Conservation (phyloP, 352 stramenopile species). For the Blastocystis sp. region DNA sequence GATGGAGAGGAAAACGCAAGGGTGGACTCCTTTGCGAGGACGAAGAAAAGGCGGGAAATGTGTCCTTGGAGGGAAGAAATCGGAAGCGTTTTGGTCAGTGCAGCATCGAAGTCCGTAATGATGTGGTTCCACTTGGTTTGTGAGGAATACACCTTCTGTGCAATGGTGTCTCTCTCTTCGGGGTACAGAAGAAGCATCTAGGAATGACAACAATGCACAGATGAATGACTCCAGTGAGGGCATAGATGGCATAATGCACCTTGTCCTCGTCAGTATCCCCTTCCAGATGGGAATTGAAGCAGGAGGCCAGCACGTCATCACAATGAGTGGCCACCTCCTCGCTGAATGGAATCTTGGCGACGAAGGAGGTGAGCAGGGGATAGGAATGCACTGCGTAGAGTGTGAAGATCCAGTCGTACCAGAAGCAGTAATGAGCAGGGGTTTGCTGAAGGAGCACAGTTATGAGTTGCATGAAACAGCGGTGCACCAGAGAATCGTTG, state of each 20-base stretch:
- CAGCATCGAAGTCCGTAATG: not conserved
- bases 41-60: not conserved
- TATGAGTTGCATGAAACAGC: not conserved
- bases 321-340: not conserved
- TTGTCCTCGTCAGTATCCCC: not conserved
- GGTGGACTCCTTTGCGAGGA: no score
- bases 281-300: slow-evolving; percentile 11
- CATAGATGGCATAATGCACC: slow-evolving; percentile 36
- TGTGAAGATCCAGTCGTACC: not conserved
- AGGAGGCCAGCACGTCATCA: not conserved
- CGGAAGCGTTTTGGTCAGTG: not conserved
- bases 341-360: not conserved
- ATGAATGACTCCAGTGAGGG: not conserved
- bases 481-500: not conserved
- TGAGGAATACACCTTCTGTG: not conserved
- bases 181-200: no score
- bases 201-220: not conserved
- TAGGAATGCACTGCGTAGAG: not conserved
- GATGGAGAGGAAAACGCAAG: no score
- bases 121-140: not conserved
- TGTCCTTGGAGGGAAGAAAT: not conserved
- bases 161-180: not conserved
- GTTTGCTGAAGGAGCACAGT: not conserved
- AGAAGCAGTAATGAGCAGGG: not conserved
- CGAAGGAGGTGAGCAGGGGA: not conserved